These are phyloP conservation scores for Aspergillus vadensis DNA, from an alignment of 2,329 filamentous ascomycete species.

Conservation along the genomic window DNA sequence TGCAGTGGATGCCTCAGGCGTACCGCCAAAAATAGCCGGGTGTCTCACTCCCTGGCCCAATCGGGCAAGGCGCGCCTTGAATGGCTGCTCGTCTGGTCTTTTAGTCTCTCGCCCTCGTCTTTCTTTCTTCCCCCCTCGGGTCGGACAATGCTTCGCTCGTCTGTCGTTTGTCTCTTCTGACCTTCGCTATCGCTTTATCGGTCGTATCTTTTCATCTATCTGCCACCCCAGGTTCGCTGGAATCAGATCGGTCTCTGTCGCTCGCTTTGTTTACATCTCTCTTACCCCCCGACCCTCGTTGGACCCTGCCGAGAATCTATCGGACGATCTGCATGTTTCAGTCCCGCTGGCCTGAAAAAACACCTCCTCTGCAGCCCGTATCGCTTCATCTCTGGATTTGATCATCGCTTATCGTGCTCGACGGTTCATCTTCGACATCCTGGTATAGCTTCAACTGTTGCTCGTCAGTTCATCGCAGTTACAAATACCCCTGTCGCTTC, in stretches of 20 bases:
- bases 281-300: conserved; percentile 13
- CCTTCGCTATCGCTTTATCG: background rate
- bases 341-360: conserved; percentile 16
- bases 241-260: conserved; percentile 16
- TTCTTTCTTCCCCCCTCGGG: conserved; percentile 12
- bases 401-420: background rate
- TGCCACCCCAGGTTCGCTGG: background rate
- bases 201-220: background rate
- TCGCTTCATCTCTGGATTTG: background rate
- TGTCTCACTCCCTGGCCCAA: conserved; percentile 25
- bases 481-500: background rate
- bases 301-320: conserved; percentile 19
- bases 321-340: conserved; percentile 26
- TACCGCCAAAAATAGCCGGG: conserved; percentile 26
- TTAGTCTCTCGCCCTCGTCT: conserved; percentile 15
- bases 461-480: background rate
- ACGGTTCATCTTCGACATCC: background rate
- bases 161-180: conserved; percentile 8
- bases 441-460: background rate
- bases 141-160: background rate
- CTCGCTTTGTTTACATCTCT: conserved; percentile 27
- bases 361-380: conserved; percentile 4
- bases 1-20: conserved; percentile 16
- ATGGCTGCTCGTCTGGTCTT: conserved; percentile 7
- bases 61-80: conserved; percentile 13